Conservation (phyloP, 2,329 filamentous ascomycete genomes). For the Escovopsis sp. region DNA sequence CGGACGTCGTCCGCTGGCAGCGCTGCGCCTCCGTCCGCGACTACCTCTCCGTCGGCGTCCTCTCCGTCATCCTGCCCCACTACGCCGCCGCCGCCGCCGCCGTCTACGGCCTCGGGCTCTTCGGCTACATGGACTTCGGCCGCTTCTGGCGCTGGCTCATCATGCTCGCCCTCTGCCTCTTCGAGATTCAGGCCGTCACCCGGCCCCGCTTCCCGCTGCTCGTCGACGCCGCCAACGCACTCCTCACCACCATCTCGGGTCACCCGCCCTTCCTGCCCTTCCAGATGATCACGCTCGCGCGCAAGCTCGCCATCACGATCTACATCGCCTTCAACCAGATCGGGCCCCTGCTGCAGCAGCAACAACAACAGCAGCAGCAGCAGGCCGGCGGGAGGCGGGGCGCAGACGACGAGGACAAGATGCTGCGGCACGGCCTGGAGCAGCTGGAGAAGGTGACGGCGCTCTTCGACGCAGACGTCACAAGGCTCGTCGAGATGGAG, state of each 20-base stretch:
- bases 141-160: constrained; percentile 52
- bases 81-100: constrained; percentile 42
- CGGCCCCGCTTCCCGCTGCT: constrained; percentile 35
- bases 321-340: constrained; percentile 77
- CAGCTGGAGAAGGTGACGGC: constrained; percentile 47
- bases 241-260: constrained; percentile 22
- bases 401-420: constrained; percentile 31
- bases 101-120: constrained; percentile 46
- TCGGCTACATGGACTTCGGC: constrained; percentile 55
- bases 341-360: constrained; percentile 46
- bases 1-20: constrained; percentile 51
- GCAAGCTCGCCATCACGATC: constrained; percentile 61
- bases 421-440: constrained; percentile 47
- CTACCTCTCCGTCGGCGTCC: constrained; percentile 49
- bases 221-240: constrained; percentile 31
- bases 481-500: constrained; percentile 59
- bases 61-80: constrained; percentile 45
- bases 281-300: constrained; percentile 61
- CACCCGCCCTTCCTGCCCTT: constrained; percentile 65
- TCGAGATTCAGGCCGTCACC: constrained; percentile 43
- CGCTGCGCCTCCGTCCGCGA: constrained; percentile 56
- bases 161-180: constrained; percentile 35
- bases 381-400: constrained; percentile 8
- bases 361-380: constrained; percentile 13
- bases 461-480: constrained; percentile 53